Conservation (phyloP, 1,284 basidiomycete genomes). For the Austroboletus rostrupii region DNA sequence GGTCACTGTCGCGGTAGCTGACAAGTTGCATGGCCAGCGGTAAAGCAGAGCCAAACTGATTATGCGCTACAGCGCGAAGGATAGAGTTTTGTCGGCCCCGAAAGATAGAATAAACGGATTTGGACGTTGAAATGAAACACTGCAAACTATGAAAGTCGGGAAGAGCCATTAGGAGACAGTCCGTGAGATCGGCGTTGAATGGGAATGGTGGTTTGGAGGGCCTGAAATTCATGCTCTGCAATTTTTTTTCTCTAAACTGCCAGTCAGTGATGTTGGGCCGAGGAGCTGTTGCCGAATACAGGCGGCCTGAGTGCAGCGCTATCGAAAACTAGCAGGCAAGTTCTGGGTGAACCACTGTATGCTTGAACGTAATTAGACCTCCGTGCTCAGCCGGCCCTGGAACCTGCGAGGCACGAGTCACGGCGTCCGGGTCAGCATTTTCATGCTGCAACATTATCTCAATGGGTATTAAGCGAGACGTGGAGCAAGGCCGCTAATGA, state of each 20-base stretch:
- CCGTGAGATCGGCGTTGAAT: constrained; percentile 26
- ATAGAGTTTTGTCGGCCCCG: constrained; percentile 31
- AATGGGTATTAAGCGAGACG: too few species aligned
- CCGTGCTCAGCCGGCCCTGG: too few species aligned
- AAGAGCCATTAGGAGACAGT: constrained; percentile 28
- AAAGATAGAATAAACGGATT: constrained; percentile 31
- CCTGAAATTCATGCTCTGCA: background rate
- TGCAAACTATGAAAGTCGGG: constrained; percentile 30
- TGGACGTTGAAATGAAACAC: constrained; percentile 29
- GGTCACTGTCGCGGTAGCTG: constrained; percentile 1
- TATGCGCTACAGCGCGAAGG: constrained; percentile 29
- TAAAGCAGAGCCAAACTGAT: constrained; percentile 31
- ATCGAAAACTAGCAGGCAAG: background rate
- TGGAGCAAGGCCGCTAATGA: too few species aligned
- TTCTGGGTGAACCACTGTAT: background rate
- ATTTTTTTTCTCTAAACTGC: background rate
- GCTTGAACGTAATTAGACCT: too few species aligned
- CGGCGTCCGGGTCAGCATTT: too few species aligned
- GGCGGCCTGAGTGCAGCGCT: too few species aligned
- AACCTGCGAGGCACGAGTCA: too few species aligned
- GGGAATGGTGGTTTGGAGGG: background rate
- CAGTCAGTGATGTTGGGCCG: background rate
- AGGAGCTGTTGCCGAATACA: too few species aligned
- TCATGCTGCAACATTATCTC: too few species aligned
- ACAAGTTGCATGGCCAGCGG: constrained; percentile 32